Evolutionary conservation across 352 stramenopile species (phyloP), one percentile per base, ranked within the genome.

Genomic region (Aphanomyces stellatus): DNA sequence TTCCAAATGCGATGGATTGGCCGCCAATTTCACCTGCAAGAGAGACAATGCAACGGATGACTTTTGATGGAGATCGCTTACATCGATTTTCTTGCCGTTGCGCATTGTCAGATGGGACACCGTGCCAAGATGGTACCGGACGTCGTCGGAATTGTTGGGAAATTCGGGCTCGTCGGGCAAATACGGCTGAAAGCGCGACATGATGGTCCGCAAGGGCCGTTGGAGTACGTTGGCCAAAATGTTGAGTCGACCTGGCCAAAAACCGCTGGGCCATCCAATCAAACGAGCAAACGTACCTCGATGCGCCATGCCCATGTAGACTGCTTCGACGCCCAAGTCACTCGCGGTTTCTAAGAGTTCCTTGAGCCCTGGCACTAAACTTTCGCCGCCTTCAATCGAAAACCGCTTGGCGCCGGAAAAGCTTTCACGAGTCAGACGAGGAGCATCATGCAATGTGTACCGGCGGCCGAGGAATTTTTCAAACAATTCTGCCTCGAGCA

Each of bases 281-380:
- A n/a, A n/a, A n/a, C 13, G 5, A n/a, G 3, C 5, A 28, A 68
- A 3, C 28, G 0, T 65, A 13, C 87, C 97, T 60, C 97, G 87
- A 77, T 99, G 97, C 22, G 97, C 93, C 97, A 99, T 99, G 51
- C 97, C 97, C 78, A 99, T 98, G 62, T 99, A 93, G 57, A 99
- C 96, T 35, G 91, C 91, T 74, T 99, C 92, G 19, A 99, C 91
- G 25, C 97, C 97, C 25, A 98, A 75, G 53, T 98, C 91, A 62
- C 85, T 97, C 4, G 95, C 96, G 42, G 76, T 82, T 72, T 99
- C 91, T 60, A 99, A 94, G 28, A 98, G 89, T 68, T 93, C 84
- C 71, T 96, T 96, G 46, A 99, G 78, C 7, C 90, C 97, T 17
- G 96, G 91, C 35, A 99, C 96, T 40, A 99, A 84, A 13, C 88